phyloP scores from a whole-genome alignment of 2,329 filamentous ascomycete species.

The Aureobasidium sp. region DNA sequence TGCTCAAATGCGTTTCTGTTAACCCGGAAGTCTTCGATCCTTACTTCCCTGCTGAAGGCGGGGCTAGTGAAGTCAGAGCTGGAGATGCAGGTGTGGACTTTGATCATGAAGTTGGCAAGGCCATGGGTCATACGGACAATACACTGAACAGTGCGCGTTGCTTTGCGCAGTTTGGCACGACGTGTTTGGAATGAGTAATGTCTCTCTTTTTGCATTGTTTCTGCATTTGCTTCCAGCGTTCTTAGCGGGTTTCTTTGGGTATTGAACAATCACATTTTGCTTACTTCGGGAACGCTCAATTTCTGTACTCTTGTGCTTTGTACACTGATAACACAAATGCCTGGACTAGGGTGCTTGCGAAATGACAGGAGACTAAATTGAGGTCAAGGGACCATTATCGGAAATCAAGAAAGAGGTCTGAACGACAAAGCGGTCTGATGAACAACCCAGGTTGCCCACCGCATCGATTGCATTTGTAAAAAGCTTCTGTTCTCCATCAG shows the following conservation, averaged over 20 bases:
- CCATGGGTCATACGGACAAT: slow-evolving; percentile 31
- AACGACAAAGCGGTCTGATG: too few species aligned
- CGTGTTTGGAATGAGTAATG: slow-evolving; percentile 19
- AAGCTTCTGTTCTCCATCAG: too few species aligned
- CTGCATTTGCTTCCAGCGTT: not conserved
- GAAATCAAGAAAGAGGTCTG: too few species aligned
- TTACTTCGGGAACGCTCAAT: not conserved
- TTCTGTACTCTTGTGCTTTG: too few species aligned
- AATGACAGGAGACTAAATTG: too few species aligned
- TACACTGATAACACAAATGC: too few species aligned
- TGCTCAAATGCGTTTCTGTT: slow-evolving; percentile 32
- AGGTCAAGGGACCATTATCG: too few species aligned
- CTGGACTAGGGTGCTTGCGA: too few species aligned
- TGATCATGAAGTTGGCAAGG: slow-evolving; percentile 24
- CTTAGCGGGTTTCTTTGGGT: not conserved
- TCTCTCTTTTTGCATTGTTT: not conserved
- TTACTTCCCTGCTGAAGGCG: slow-evolving; percentile 28
- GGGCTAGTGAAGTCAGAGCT: slow-evolving; percentile 24
- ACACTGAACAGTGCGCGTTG: slow-evolving; percentile 33
- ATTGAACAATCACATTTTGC: not conserved
- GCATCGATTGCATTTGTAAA: too few species aligned
- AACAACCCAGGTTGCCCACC: too few species aligned
- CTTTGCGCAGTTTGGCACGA: slow-evolving; percentile 26
- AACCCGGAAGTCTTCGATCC: slow-evolving; percentile 33
- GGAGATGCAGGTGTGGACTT: slow-evolving; percentile 17